Conservation (phyloP, 140 eudicot species). For the Stevia rebaudiana region DNA sequence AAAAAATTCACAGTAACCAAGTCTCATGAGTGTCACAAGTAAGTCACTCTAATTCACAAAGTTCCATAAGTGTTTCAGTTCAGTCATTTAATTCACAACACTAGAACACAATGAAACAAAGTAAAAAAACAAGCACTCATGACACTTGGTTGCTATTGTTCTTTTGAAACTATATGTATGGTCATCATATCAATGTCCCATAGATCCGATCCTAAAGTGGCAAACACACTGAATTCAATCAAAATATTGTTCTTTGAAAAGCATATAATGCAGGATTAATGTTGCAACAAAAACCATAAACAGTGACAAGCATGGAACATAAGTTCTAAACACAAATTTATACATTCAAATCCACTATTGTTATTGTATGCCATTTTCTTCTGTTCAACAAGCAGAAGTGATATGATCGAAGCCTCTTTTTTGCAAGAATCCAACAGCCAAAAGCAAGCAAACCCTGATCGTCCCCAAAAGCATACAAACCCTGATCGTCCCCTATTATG, state of each 20-base stretch:
- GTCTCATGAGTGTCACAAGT: no score
- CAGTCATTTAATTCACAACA: no score
- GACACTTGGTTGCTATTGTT: no score
- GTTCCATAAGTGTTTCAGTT: no score
- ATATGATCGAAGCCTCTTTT: slow-evolving; percentile 26
- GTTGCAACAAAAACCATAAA: slow-evolving; percentile 6
- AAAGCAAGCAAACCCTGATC: slow-evolving; percentile 15
- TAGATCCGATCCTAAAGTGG: background rate
- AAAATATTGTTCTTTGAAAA: background rate
- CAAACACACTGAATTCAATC: background rate
- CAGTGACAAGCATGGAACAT: slow-evolving; percentile 8
- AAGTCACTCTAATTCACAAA: no score
- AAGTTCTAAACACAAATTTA: slow-evolving; percentile 22
- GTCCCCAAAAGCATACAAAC: slow-evolving; percentile 9
- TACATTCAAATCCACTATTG: slow-evolving; percentile 18
- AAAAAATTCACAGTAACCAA: no score
- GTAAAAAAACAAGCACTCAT: no score
- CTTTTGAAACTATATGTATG: background rate
- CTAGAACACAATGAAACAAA: no score
- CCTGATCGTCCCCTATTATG: background rate
- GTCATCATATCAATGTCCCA: background rate
- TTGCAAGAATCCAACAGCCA: slow-evolving; percentile 11
- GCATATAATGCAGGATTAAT: background rate
- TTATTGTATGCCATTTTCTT: slow-evolving; percentile 5
- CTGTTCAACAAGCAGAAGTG: slow-evolving; percentile 23